phyloP scores from a whole-genome alignment of 768 basidiomycete species.

The Serendipita sp. region DNA sequence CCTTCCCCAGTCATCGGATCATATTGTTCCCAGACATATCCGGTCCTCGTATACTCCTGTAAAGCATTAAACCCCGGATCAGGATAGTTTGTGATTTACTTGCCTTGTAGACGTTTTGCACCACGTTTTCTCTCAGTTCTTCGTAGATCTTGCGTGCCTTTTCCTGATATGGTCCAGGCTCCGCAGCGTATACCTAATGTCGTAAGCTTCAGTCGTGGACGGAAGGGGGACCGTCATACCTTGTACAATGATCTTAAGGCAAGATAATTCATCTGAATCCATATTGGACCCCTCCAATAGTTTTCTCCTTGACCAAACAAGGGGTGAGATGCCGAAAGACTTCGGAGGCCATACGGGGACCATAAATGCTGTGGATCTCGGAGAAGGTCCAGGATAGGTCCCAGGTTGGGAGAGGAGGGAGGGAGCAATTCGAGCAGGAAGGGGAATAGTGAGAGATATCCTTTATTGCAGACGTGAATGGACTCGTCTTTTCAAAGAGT shows the following conservation, averaged over 20 bases:
- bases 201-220: neutral
- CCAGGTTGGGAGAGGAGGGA: constrained; percentile 62
- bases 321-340: constrained; percentile 75
- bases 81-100: constrained; percentile 9
- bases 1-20: constrained; percentile 74
- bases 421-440: constrained; percentile 72
- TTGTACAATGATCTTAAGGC: constrained; percentile 64
- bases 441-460: constrained; percentile 90
- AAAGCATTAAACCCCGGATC: neutral
- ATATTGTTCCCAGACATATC: constrained; percentile 97
- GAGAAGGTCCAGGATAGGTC: constrained; percentile 64
- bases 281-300: constrained; percentile 95
- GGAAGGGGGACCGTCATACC: constrained; percentile 33
- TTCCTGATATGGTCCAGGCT: constrained; percentile 66
- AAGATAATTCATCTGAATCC: constrained; percentile 97
- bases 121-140: constrained; percentile 64
- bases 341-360: constrained; percentile 82
- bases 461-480: constrained; percentile 76
- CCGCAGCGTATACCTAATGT: constrained; percentile 53
- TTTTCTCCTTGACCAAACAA: constrained; percentile 86
- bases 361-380: constrained; percentile 73
- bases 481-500: constrained; percentile 57
- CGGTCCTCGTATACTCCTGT: constrained; percentile 83
- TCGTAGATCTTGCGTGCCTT: constrained; percentile 65
- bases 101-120: constrained; percentile 68